These are phyloP conservation scores for Aspergillus neoniger DNA, from an alignment of 2,329 filamentous ascomycete genomes.

Conservation along the genomic window DNA sequence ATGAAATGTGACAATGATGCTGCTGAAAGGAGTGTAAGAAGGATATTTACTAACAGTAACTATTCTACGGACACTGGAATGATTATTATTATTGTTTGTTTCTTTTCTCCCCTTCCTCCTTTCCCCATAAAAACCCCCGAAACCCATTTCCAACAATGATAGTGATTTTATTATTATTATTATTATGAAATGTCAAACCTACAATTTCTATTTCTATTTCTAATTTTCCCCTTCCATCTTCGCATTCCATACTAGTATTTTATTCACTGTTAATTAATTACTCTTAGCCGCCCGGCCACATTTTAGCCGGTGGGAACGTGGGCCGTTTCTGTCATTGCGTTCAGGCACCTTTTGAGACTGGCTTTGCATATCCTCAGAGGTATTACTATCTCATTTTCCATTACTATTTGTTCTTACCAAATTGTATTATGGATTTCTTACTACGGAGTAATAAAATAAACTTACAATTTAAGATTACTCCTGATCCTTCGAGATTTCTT, in stretches of 20 bases:
- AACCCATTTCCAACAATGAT: background rate
- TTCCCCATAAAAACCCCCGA: background rate
- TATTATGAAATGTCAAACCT: background rate
- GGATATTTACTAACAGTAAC: background rate
- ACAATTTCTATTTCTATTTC: background rate
- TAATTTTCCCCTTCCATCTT: background rate
- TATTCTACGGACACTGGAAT: too few species aligned
- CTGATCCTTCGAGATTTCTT: too few species aligned
- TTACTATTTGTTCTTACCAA: background rate
- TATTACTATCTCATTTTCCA: too few species aligned
- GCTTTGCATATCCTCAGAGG: too few species aligned
- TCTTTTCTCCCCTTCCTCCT: background rate
- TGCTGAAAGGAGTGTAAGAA: background rate
- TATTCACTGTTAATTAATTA: background rate
- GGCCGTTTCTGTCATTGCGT: slow-evolving; percentile 8
- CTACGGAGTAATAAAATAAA: too few species aligned
- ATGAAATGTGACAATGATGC: background rate
- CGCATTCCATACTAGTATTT: background rate
- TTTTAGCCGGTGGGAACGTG: slow-evolving; percentile 13
- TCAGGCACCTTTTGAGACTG: background rate
- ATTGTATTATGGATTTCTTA: background rate
- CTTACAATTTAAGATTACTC: too few species aligned
- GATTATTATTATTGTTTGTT: background rate
- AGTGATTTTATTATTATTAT: background rate
- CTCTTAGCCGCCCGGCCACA: slow-evolving; percentile 7